Percentiles rank a stretch among this genome's conserved stretches.
Conservation (phyloP, 2,329 filamentous ascomycete species). For the Fusarium cicatricum region DNA sequence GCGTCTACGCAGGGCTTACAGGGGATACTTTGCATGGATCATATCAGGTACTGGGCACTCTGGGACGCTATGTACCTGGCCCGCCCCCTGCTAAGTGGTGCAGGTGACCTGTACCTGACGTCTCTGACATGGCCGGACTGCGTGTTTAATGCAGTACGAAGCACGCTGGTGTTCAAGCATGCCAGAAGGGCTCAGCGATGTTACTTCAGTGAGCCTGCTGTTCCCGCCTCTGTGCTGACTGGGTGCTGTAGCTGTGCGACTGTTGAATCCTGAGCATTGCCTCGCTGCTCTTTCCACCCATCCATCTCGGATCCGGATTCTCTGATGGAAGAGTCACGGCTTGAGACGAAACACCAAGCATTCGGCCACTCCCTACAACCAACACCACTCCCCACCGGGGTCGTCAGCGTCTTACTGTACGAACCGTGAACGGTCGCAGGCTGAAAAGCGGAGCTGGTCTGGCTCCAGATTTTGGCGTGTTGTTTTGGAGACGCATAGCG, state of each 20-base stretch:
- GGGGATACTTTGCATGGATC: slow-evolving; percentile 37
- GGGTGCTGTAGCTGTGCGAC: slow-evolving; percentile 19
- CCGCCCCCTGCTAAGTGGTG: slow-evolving; percentile 45
- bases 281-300: slow-evolving; percentile 9
- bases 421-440: slow-evolving; percentile 24
- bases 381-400: slow-evolving; percentile 18
- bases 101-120: slow-evolving; percentile 52
- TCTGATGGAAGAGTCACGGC: slow-evolving; percentile 21
- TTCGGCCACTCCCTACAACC: slow-evolving; percentile 6
- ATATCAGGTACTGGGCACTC: slow-evolving; percentile 36
- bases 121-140: slow-evolving; percentile 33
- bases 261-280: slow-evolving; percentile 16
- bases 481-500: slow-evolving; percentile 8
- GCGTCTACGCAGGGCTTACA: slow-evolving; percentile 27
- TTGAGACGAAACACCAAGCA: slow-evolving; percentile 20
- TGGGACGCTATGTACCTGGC: slow-evolving; percentile 47
- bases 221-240: slow-evolving; percentile 8
- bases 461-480: slow-evolving; percentile 17
- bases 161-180: not conserved
- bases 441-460: slow-evolving; percentile 30
- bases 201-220: slow-evolving; percentile 16
- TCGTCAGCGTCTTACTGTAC: slow-evolving; percentile 18
- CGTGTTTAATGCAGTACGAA: slow-evolving; percentile 11
- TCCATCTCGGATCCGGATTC: slow-evolving; percentile 9
- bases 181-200: slow-evolving; percentile 31